Conservation (phyloP, 345 rosid species). For the Eucalyptus tenuipes region DNA sequence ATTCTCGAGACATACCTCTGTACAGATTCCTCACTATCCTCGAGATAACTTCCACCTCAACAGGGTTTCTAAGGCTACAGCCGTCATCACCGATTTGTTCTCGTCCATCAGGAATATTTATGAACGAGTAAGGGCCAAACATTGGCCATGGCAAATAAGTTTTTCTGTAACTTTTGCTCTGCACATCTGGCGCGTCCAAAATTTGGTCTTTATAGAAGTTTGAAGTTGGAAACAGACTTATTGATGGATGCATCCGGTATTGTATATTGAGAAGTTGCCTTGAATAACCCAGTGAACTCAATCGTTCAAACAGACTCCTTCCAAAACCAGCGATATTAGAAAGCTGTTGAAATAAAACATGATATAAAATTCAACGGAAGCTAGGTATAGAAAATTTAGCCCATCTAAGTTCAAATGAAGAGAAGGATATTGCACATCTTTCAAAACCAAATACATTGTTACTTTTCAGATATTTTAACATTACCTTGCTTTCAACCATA, state of each 20-base stretch:
- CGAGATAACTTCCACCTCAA: neutral
- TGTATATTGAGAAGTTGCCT: neutral
- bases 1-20: neutral
- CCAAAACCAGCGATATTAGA: neutral
- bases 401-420: neutral
- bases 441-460: neutral
- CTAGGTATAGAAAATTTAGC: slow-evolving; percentile 7
- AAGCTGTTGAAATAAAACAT: neutral
- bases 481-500: neutral
- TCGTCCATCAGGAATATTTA: neutral
- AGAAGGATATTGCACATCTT: neutral
- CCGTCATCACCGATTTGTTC: neutral
- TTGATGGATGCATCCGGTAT: neutral
- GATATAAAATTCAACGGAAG: neutral
- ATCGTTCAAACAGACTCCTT: neutral
- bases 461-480: neutral
- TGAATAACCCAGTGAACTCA: neutral
- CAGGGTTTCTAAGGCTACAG: neutral
- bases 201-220: neutral
- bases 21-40: neutral
- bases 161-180: neutral
- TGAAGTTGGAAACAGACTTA: neutral
- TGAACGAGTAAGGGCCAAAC: neutral
- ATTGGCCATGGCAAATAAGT: neutral
- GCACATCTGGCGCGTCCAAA: neutral